Base-by-base conservation (phyloP, 2,329 filamentous ascomycete genomes). In the Aspergillus fijiensis region DNA sequence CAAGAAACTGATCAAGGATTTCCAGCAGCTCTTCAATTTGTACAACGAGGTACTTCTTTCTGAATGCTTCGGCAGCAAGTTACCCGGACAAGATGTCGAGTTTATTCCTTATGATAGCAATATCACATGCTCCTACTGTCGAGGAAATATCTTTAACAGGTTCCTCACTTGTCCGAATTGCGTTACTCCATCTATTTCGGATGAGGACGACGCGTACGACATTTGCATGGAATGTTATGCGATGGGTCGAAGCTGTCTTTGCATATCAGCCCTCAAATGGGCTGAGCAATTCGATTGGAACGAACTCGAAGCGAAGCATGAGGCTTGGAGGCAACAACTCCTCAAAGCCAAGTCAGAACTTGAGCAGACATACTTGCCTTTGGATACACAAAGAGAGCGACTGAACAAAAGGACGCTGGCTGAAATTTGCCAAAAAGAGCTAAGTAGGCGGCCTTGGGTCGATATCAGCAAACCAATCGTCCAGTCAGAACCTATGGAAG, bases 141-240 rank as follows among this genome's bases (percentile, higher is more conserved):
- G 95, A 49, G 90, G 91, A 64, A 98, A 98, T 71, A 96, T 99
- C 58, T 98, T 98, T 82, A 99, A 99, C 74, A 86, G 92, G 3
- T 99, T 99, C 71, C 78, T 99, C 25, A 96, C 93, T 3, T 99
- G 95, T 79, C 91, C 91, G 60, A 85, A 88, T 56, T 99, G 95
- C 73, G 85, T 91, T 50, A 83, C 88, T 39, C 80, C 83, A 52
- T 81, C 91, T 21, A 80, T 84, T 11, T 84, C 84, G 60, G 90
- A 87, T 33, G 89, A 92, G 58, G 91, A 88, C 33, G 87, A 98
- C 70, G 91, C 91, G 0, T 99, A 98, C 72, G 95, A 99, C 73
- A 84, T 99, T 23, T 99, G 95, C 71, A 93, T 99, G 90, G 95
- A 99, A 67, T 99, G 95, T 72, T 99, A 96, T 71, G 90, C 88